Evolutionary conservation across 2,329 filamentous ascomycete species (phyloP).

Genomic region (Pleoardoris graminearum): DNA sequence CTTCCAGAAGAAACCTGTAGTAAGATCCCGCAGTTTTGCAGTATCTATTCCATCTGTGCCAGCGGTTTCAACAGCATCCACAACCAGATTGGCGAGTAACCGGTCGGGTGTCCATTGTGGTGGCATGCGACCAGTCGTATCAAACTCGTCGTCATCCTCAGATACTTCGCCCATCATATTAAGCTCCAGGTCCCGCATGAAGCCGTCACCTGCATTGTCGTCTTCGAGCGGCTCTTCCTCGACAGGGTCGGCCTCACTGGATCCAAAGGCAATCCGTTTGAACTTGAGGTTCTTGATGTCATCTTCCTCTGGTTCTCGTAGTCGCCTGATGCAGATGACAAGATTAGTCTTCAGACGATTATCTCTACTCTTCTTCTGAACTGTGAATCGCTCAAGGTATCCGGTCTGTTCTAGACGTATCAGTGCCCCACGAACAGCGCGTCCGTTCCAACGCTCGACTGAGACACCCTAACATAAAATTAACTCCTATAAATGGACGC

Average conservation of each 20-base stretch:
- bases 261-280: slow-evolving; percentile 20
- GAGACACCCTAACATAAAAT: slow-evolving; percentile 32
- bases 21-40: slow-evolving; percentile 41
- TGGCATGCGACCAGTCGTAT: slow-evolving; percentile 41
- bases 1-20: slow-evolving; percentile 57
- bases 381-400: slow-evolving; percentile 45
- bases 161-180: slow-evolving; percentile 29
- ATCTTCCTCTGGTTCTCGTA: slow-evolving; percentile 44
- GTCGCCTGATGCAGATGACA: slow-evolving; percentile 46
- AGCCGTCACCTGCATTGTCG: slow-evolving; percentile 33
- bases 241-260: slow-evolving; percentile 15
- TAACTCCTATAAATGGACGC: slow-evolving; percentile 11
- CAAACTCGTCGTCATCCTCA: slow-evolving; percentile 24
- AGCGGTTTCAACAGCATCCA: slow-evolving; percentile 52
- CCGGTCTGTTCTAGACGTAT: slow-evolving; percentile 47
- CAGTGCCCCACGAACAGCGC: slow-evolving; percentile 45
- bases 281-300: slow-evolving; percentile 41
- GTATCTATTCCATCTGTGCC: slow-evolving; percentile 57
- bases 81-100: slow-evolving; percentile 56
- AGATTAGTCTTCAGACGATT: slow-evolving; percentile 25
- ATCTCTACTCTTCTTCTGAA: slow-evolving; percentile 27
- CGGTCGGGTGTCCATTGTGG: slow-evolving; percentile 61
- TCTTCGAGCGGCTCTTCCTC: slow-evolving; percentile 34
- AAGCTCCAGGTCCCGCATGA: slow-evolving; percentile 39
- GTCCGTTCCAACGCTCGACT: slow-evolving; percentile 43